A percentile compares a stretch with the other conserved stretches of the same genome.
Evolutionary conservation across 177 flowering plant species (phyloP).

Genomic region (Vitis hybrid): DNA sequence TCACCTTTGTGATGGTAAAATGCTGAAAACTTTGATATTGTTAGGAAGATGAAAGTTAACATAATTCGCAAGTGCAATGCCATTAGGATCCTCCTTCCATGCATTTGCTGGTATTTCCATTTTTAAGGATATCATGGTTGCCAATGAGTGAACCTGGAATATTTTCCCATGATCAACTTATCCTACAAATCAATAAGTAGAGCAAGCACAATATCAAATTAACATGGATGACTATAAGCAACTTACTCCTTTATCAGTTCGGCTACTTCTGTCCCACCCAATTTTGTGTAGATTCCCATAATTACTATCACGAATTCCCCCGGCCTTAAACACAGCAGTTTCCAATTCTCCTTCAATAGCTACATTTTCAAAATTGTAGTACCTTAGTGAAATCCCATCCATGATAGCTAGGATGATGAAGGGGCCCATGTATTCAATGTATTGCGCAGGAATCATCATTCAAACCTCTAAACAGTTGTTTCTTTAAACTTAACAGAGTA

Average conservation of each 20-base stretch:
- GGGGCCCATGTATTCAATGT: no score
- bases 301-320: slow-evolving; percentile 85
- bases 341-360: slow-evolving; percentile 88
- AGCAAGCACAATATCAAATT: not conserved
- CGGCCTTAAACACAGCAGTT: slow-evolving; percentile 76
- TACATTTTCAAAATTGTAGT: slow-evolving; percentile 35
- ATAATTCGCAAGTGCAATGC: slow-evolving; percentile 63
- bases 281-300: slow-evolving; percentile 75
- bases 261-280: slow-evolving; percentile 93
- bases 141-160: slow-evolving; percentile 82
- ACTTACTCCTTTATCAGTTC: slow-evolving; percentile 95
- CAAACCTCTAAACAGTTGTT: no score
- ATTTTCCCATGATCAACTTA: not conserved
- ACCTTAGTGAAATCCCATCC: slow-evolving; percentile 25
- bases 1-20: slow-evolving; percentile 81
- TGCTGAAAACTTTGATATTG: slow-evolving; percentile 75
- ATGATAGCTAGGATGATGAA: slow-evolving; percentile 15
- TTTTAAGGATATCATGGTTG: slow-evolving; percentile 82
- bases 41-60: slow-evolving; percentile 69
- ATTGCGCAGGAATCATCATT: no score
- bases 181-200: not conserved
- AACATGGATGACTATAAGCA: not conserved
- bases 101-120: slow-evolving; percentile 92
- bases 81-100: slow-evolving; percentile 78
- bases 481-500: no score